A percentile compares a stretch with the other conserved stretches of the same genome.
These are phyloP conservation scores for Huiozyma naganishii DNA, from an alignment of 805 yeast species.

Conservation along the genomic window DNA sequence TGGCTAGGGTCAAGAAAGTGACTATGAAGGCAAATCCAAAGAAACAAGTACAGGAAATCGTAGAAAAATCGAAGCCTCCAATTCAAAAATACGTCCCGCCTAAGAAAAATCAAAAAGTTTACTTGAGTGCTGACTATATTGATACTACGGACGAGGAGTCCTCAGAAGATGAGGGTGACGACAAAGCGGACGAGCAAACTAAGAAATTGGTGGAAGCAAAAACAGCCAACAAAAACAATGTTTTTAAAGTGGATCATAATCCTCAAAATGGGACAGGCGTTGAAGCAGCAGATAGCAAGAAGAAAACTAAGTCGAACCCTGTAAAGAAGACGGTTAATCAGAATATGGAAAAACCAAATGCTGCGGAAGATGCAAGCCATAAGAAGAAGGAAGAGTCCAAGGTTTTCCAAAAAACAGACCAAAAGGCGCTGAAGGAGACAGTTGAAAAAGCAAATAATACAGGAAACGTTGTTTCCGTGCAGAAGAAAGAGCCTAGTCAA, in stretches of 20 bases:
- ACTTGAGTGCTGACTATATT: slow-evolving; percentile 3
- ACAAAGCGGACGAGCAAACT: too few relatives aligned
- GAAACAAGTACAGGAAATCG: too few relatives aligned
- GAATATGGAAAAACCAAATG: background rate
- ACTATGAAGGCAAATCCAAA: too few relatives aligned
- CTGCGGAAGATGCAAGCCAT: background rate
- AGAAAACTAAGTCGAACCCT: background rate
- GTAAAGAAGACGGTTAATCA: background rate
- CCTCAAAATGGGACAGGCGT: background rate
- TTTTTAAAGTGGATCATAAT: too few relatives aligned
- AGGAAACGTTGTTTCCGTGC: too few relatives aligned
- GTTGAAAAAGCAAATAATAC: too few relatives aligned
- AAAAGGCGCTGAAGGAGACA: background rate
- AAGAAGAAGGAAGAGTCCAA: background rate
- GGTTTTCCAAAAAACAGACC: background rate
- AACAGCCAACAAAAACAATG: background rate
- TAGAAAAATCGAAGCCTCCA: too few relatives aligned
- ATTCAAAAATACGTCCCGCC: too few relatives aligned
- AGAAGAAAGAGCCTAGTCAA: background rate
- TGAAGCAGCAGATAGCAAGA: background rate
- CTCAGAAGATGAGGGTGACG: background rate
- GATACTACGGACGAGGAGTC: slow-evolving; percentile 3
- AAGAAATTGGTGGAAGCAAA: background rate
- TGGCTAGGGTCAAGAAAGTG: background rate
- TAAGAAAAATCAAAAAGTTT: background rate